Base-by-base conservation (phyloP, 225 moss, liverwort and hornwort species). In the Marchantia paleacea region DNA sequence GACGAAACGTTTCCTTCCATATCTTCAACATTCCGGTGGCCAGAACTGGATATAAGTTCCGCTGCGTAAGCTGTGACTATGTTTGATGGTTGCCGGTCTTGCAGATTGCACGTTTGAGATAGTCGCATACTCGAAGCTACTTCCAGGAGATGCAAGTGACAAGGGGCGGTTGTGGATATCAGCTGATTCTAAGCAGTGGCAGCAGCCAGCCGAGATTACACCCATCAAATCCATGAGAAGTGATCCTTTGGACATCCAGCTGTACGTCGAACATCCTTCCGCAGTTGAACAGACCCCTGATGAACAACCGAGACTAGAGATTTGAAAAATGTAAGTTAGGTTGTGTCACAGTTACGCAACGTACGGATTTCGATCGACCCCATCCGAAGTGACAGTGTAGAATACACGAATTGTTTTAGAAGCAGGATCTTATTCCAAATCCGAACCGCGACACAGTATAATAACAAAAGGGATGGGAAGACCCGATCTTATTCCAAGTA, bases 101-200 rank as follows among this genome's bases (percentile, higher is more conserved):
- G 75, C 91, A 95, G 93, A 94, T 86, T 95, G 93, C 75, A 87
- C 91, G 2, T 95, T 93, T 89, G 94, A 94, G 81, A 81, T 99
- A 30, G 87, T 99, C 26, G 92, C 92, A 13, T 92, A 95, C 25
- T 62, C 91, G 1, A 95, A 88, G 85, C 80, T 85, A 28, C 74
- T 92, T 77, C 92, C 92, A n/a, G 85, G 87, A 26, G 90, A 89
- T 73, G 85, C 87, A 13, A 65, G 81, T 26, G 89, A 82, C 12
- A 89, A 85, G 78, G 91, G 86, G 22, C 88, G 88, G 0, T 80
- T 85, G 55, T 99, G 97, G 95, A 89, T 99, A 75, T 84, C 95
- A 77, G 81, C 91, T 75, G 92, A 92, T 16, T 75, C 84, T 22
- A 83, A 88, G 73, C 89, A 82, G 39, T 99, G 95, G 97, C 80